Evolutionary conservation across 805 yeast genomes (phyloP).

Genomic region (Saturnispora halmiae): DNA sequence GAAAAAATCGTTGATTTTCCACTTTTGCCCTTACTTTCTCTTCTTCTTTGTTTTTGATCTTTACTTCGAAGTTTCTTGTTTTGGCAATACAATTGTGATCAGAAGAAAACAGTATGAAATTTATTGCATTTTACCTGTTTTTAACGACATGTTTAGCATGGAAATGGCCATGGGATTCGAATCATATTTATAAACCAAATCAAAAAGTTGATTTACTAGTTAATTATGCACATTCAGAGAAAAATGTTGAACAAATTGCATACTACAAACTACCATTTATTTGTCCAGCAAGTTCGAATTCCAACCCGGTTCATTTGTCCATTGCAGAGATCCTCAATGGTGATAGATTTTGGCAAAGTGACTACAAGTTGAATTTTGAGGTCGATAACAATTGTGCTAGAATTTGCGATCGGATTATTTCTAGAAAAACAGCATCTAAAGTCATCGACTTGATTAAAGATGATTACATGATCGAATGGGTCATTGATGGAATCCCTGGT

Average conservation of each 20-base stretch:
- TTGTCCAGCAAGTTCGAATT: constrained; percentile 52
- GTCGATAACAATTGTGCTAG: constrained; percentile 57
- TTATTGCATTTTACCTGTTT: neutral
- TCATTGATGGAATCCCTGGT: constrained; percentile 75
- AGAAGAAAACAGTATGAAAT: neutral
- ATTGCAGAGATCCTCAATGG: constrained; percentile 74
- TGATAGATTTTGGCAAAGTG: constrained; percentile 70
- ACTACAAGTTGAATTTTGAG: constrained; percentile 54
- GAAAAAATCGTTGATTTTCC: no score
- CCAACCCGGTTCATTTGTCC: constrained; percentile 58
- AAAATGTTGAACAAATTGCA: constrained; percentile 67
- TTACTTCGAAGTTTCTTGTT: no score
- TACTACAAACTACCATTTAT: constrained; percentile 74
- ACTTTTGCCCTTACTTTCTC: no score
- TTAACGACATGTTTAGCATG: constrained; percentile 4
- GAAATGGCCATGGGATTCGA: constrained; percentile 26
- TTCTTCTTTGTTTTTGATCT: no score
- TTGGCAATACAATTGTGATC: no score
- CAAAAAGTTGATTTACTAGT: constrained; percentile 62
- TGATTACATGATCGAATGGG: constrained; percentile 78
- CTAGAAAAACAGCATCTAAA: constrained; percentile 39
- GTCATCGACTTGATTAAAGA: constrained; percentile 56
- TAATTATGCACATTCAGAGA: constrained; percentile 70
- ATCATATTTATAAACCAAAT: constrained; percentile 35
- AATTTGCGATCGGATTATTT: constrained; percentile 58